Evolutionary conservation across 768 basidiomycete species (phyloP), one percentile per base, ranked within the genome.

Genomic region (Coprinopsis strossmayeri): DNA sequence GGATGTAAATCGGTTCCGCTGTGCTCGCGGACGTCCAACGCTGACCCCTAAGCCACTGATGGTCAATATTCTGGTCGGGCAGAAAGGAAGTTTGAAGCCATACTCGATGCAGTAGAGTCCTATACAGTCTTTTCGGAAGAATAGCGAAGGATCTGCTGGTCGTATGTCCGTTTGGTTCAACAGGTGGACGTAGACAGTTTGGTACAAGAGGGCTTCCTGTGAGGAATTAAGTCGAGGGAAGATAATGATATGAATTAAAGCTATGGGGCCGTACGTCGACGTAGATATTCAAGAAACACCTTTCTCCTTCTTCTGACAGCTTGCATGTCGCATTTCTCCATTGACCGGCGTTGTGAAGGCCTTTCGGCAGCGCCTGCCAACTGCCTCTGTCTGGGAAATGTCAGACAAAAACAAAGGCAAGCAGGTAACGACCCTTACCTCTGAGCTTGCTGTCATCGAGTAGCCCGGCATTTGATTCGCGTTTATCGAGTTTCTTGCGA

Each of bases 141-240:
- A 88, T 5, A 92, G 61, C 0, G 90, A 91, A 44, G 72, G 73
- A 59, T 93, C 87, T 24, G 78, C 76, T 28, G 71, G 72, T n/a
- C 87, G 81, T 52, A 94, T 82, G 60, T 92, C 90, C 25, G 87
- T 87, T 57, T 89, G 83, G 52, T 80, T 74, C 41, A 91, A 71
- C 39, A 82, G 68, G 59, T 91, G 83, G 48, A 88, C 69, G 59
- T 81, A 79, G 46, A 89, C 69, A 7, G 84, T 84, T 59, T 87
- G 83, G 59, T 81, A 87, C 32, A 90, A 64, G 27, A 80, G 80
- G 21, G 78, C 77, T 65, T 86, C 84, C 85, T 91, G 63, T 24
- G 54, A 28, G n/a, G 37, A 37, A 17, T 40, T 45, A 72, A 61
- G 38, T 52, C 30, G 27, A 34, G 42, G 43, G 20, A 37, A 26